phyloP scores from a whole-genome alignment of 176 grass and related monocot species.

The Rhynchospora tenuis region DNA sequence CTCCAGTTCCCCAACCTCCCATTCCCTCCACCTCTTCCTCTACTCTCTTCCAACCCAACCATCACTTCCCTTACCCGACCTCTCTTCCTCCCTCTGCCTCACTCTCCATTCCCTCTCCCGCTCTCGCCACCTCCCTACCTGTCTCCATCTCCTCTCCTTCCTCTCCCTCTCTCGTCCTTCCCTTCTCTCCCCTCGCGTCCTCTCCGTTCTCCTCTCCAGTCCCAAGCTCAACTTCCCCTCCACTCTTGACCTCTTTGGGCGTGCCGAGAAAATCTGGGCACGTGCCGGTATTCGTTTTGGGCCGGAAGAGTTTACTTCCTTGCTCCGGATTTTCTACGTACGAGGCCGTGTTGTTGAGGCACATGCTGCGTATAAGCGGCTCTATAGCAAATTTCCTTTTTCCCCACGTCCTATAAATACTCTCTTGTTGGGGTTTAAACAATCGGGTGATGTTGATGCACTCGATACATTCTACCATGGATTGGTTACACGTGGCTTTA shows the following conservation, averaged over 20 bases:
- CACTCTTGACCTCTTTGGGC: conserved; percentile 51
- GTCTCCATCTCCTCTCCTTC: conserved; percentile 41
- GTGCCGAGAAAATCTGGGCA: conserved; percentile 47
- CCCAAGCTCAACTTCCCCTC: conserved; percentile 25
- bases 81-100: conserved; percentile 32
- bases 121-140: conserved; percentile 34
- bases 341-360: conserved; percentile 52
- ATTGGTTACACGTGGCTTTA: conserved; percentile 56
- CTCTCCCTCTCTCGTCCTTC: conserved; percentile 38
- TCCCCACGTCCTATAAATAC: conserved; percentile 71
- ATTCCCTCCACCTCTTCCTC: conserved; percentile 38
- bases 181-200: conserved; percentile 50
- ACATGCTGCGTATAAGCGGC: conserved; percentile 53
- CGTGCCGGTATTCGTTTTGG: conserved; percentile 45
- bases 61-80: conserved; percentile 27
- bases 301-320: conserved; percentile 61
- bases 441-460: conserved; percentile 54
- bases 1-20: conserved; percentile 40
- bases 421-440: conserved; percentile 83
- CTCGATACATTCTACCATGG: conserved; percentile 90
- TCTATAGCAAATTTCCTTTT: conserved; percentile 44
- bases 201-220: conserved; percentile 54
- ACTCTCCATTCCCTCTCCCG: conserved; percentile 34
- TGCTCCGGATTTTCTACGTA: conserved; percentile 62
- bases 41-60: conserved; percentile 19